Percentiles rank a stretch among this genome's conserved stretches.
phyloP scores from a whole-genome alignment of 495 filamentous ascomycete genomes.

The Stereocaulon alpinum region DNA sequence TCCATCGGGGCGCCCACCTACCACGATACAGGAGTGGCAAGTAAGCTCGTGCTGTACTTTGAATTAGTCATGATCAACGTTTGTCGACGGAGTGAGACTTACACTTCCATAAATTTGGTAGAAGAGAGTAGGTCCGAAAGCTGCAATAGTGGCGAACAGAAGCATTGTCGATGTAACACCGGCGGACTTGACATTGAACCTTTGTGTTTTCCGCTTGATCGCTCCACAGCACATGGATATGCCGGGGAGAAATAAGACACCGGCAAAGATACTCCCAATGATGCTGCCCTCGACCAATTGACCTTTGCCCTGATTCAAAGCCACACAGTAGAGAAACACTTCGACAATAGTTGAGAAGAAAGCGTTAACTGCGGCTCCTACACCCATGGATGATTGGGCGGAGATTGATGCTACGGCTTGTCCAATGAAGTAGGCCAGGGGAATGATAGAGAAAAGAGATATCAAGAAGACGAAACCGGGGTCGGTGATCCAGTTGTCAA shows the following conservation, averaged over 20 bases:
- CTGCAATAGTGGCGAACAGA: constrained; percentile 89
- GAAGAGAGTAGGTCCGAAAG: constrained; percentile 97
- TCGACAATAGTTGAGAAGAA: constrained; percentile 99
- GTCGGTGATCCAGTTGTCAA: constrained; percentile 62
- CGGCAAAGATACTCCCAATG: constrained; percentile 94
- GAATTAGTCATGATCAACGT: constrained; percentile 26
- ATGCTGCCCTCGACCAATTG: constrained; percentile 92
- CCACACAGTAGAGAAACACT: constrained; percentile 95
- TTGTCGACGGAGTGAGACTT: constrained; percentile 28
- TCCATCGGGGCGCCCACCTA: constrained; percentile 25
- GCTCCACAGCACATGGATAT: constrained; percentile 98
- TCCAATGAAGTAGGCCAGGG: constrained; percentile 97
- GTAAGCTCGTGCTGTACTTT: constrained; percentile 71
- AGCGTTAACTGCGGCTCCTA: constrained; percentile 94
- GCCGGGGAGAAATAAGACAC: constrained; percentile 92
- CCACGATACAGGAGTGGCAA: constrained; percentile 62
- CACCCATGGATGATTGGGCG: constrained; percentile 98
- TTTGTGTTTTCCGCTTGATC: constrained; percentile 94
- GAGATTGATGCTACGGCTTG: constrained; percentile 99
- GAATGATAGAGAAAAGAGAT: constrained; percentile 84
- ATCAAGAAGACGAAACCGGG: constrained; percentile 78
- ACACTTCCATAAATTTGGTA: constrained; percentile 97
- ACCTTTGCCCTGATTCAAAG: constrained; percentile 84
- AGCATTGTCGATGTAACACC: constrained; percentile 98
- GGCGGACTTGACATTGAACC: constrained; percentile 95